Evolutionary conservation across 2,329 filamentous ascomycete species (phyloP).

Genomic region (Cladosporium sp.): DNA sequence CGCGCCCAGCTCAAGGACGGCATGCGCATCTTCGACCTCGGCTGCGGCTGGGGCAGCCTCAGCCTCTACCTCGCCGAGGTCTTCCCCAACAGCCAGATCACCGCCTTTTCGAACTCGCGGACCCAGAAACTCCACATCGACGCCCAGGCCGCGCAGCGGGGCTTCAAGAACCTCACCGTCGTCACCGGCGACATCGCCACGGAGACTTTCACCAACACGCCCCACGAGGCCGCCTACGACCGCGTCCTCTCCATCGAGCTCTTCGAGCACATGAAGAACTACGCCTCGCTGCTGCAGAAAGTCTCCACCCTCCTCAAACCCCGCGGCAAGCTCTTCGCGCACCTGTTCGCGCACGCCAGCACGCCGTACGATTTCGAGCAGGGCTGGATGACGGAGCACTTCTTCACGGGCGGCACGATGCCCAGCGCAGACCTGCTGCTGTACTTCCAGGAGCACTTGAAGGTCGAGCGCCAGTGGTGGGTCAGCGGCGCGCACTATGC

Average conservation of each 20-base stretch:
- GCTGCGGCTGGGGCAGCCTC: slow-evolving; percentile 63
- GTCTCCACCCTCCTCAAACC: slow-evolving; percentile 54
- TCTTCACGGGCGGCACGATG: slow-evolving; percentile 70
- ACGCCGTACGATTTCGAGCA: slow-evolving; percentile 68
- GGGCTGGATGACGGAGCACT: slow-evolving; percentile 70
- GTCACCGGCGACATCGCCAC: slow-evolving; percentile 62
- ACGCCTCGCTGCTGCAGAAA: slow-evolving; percentile 61
- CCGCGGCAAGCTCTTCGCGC: slow-evolving; percentile 61
- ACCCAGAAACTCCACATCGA: slow-evolving; percentile 66
- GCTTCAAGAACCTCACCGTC: slow-evolving; percentile 54
- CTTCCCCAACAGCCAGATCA: slow-evolving; percentile 56
- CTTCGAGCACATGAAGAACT: slow-evolving; percentile 75
- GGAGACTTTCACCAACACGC: slow-evolving; percentile 53
- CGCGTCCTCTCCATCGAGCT: slow-evolving; percentile 64
- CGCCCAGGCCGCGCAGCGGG: slow-evolving; percentile 48
- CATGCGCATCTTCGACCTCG: slow-evolving; percentile 57
- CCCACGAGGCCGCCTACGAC: slow-evolving; percentile 45
- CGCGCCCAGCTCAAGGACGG: slow-evolving; percentile 55
- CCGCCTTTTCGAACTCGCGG: slow-evolving; percentile 63
- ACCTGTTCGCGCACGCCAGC: slow-evolving; percentile 59
- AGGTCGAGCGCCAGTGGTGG: slow-evolving; percentile 62
- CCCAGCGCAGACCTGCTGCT: slow-evolving; percentile 59
- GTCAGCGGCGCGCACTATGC: slow-evolving; percentile 63
- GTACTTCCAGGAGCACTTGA: slow-evolving; percentile 60
- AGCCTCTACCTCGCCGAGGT: slow-evolving; percentile 60